phyloP scores from a whole-genome alignment of 2,329 filamentous ascomycete species.

The Aspergillus transmontanensis region DNA sequence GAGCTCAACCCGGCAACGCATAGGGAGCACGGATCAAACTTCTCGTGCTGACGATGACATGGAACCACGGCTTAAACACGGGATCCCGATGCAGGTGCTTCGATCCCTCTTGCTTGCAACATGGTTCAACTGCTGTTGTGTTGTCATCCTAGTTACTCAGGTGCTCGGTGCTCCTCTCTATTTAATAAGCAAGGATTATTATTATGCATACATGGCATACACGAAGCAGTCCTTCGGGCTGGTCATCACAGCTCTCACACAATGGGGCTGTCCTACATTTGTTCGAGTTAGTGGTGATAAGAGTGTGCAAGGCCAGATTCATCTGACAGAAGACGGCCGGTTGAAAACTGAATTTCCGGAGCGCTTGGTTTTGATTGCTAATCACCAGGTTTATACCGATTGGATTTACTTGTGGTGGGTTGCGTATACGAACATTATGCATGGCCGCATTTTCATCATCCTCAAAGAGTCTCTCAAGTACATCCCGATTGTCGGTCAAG shows the following conservation, averaged over 20 bases:
- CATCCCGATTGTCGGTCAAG: conserved; percentile 63
- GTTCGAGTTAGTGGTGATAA: conserved; percentile 64
- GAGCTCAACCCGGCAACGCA: conserved; percentile 18
- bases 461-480: conserved; percentile 67
- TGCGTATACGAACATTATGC: conserved; percentile 65
- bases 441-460: conserved; percentile 68
- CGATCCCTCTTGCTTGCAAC: conserved; percentile 47
- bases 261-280: conserved; percentile 66
- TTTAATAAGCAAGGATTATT: conserved; percentile 62
- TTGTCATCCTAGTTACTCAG: conserved; percentile 56
- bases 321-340: conserved; percentile 58
- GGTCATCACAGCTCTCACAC: conserved; percentile 62
- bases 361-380: conserved; percentile 63
- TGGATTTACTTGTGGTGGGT: conserved; percentile 72
- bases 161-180: conserved; percentile 64
- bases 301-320: conserved; percentile 61
- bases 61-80: conserved; percentile 48
- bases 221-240: conserved; percentile 68
- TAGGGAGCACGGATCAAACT: not conserved
- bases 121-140: conserved; percentile 48
- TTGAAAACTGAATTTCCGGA: conserved; percentile 63
- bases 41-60: conserved; percentile 24
- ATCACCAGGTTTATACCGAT: conserved; percentile 70
- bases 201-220: conserved; percentile 66
- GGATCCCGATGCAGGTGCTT: conserved; percentile 46